phyloP scores from a whole-genome alignment of 2,329 filamentous ascomycete species.

The Fusarium sp. region DNA sequence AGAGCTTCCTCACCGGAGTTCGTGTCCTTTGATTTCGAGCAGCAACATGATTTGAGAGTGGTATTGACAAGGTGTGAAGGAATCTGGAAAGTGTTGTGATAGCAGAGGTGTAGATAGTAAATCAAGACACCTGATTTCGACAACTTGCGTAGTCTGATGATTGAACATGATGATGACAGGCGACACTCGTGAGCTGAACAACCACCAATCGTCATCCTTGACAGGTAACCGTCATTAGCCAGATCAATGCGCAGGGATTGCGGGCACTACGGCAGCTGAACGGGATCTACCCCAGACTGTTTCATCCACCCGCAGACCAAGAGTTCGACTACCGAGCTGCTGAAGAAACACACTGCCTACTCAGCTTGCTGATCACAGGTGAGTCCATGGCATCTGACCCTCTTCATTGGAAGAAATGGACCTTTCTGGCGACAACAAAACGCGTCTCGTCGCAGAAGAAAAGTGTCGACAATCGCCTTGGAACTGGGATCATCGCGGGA shows the following conservation, averaged over 20 bases:
- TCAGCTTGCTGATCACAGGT: not conserved
- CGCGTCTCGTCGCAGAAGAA: conserved; percentile 1
- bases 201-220: not conserved
- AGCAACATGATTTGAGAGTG: not conserved
- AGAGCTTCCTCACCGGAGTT: conserved; percentile 11
- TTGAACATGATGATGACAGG: not conserved
- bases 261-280: not conserved
- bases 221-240: not conserved
- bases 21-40: not conserved
- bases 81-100: not conserved
- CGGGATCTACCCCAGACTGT: conserved; percentile 11
- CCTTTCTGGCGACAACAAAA: not conserved
- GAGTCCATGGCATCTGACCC: fast-evolving
- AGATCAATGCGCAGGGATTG: conserved; percentile 1
- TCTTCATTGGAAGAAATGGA: not conserved
- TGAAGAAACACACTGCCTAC: not conserved
- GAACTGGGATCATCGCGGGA: conserved; percentile 9
- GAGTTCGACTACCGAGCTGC: not conserved
- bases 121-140: not conserved
- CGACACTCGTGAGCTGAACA: not conserved
- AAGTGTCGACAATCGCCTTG: not conserved
- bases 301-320: not conserved
- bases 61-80: not conserved
- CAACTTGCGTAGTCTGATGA: not conserved
- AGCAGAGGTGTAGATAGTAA: not conserved